Evolutionary conservation across 177 flowering plant species (phyloP), one percentile per base, ranked within the genome.

Genomic region (Vitis hybrid): DNA sequence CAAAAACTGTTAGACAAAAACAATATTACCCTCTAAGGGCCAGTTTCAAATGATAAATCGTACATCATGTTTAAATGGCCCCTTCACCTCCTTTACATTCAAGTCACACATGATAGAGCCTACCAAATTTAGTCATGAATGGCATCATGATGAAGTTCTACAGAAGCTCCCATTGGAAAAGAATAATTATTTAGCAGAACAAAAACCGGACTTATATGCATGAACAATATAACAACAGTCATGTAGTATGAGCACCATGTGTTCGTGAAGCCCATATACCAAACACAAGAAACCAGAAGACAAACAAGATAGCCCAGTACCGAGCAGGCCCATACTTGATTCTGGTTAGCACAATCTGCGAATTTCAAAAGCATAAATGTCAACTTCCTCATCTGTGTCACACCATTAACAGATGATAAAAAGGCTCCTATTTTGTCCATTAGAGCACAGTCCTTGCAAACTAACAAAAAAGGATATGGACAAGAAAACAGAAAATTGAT

Each of bases 201-300:
- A 62, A 73, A 73, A 54, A 18, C 3, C 4, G 12, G 19, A 52
- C 2, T 62, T 18, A 67, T 45, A 49, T 45, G 62, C 66, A 61
- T 66, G 21, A 61, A 17, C 11, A 40, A 62, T 66, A 67, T 56
- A 73, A 64, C 61, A 61, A 50, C n/a, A 70, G 67, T 82, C 80
- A 90, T 19, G 88, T 84, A 12, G 88, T 32, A 75, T 85, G 98
- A 68, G 92, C 72, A 59, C 82, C 78, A 62, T 89, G 97, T 5
- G 93, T 85, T 65, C 97, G 76, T 48, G 97, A 94, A 23, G 98
- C 97, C 97, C 98, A 94, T 73, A 94, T 92, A 55, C 93, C 97
- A 80, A 91, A 94, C 59, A 94, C 97, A 68, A 94, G 97, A 86
- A 92, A 94, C 97, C 98, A 94, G 87, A 94, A 94, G 60, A 94